A percentile compares a stretch with the other conserved stretches of the same genome.
Evolutionary conservation across 768 basidiomycete species (phyloP).

Genomic region (Tricholoma terreum): DNA sequence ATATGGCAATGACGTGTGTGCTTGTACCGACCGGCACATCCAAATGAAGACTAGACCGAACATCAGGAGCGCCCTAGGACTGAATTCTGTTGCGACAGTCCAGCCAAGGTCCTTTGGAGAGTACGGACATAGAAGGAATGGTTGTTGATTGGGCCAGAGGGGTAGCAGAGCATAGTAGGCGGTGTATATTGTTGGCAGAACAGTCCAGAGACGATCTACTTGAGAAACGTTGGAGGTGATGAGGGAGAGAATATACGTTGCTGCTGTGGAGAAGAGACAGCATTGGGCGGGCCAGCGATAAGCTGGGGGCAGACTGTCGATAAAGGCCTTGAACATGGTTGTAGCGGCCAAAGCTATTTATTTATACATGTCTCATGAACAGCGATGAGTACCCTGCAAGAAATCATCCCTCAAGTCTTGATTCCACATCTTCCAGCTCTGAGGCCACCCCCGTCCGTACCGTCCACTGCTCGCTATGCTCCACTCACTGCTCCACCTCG

Average conservation of each 20-base stretch:
- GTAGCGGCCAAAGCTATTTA: background rate
- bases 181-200: slow-evolving; percentile 79
- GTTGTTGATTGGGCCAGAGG: slow-evolving; percentile 43
- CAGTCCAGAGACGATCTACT: slow-evolving; percentile 81
- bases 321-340: background rate
- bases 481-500: too few relatives aligned
- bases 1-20: background rate
- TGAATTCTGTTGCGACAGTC: slow-evolving; percentile 45
- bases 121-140: slow-evolving; percentile 48
- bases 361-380: too few relatives aligned
- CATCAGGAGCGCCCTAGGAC: slow-evolving; percentile 75
- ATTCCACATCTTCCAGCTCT: too few relatives aligned
- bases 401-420: too few relatives aligned
- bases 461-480: too few relatives aligned
- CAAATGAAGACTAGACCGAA: slow-evolving; percentile 62
- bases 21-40: slow-evolving; percentile 51
- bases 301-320: slow-evolving; percentile 31
- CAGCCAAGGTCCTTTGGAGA: slow-evolving; percentile 48
- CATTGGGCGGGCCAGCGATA: slow-evolving; percentile 65
- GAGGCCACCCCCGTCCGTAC: too few relatives aligned
- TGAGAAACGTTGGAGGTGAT: slow-evolving; percentile 80
- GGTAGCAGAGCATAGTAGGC: slow-evolving; percentile 81
- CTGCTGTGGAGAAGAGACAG: slow-evolving; percentile 44
- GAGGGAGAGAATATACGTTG: slow-evolving; percentile 58
- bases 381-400: too few relatives aligned